These are phyloP conservation scores for Saccharomycopsis fibuligera DNA, from an alignment of 805 yeast genomes.

Conservation along the genomic window DNA sequence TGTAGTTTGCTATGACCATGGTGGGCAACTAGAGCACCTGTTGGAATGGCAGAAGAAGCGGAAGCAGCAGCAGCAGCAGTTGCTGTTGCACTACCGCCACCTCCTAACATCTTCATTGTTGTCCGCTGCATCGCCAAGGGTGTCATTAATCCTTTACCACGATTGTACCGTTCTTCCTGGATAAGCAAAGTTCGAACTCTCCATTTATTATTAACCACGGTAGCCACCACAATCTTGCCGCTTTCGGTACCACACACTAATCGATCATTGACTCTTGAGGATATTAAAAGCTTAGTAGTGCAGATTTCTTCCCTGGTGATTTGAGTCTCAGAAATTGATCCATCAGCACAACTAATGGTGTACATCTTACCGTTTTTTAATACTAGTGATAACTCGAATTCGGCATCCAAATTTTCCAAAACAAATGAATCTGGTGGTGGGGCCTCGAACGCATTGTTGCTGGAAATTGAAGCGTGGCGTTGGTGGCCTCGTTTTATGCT, in stretches of 20 bases:
- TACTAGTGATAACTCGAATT: constrained; percentile 46
- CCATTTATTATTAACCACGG: constrained; percentile 64
- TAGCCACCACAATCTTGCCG: constrained; percentile 52
- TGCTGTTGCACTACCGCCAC: neutral
- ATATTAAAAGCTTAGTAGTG: constrained; percentile 48
- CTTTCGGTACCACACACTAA: constrained; percentile 47
- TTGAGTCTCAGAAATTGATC: constrained; percentile 33
- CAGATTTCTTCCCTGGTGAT: constrained; percentile 32
- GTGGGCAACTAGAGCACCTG: neutral
- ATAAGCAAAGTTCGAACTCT: constrained; percentile 45
- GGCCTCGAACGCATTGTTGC: constrained; percentile 24
- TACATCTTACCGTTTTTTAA: constrained; percentile 44
- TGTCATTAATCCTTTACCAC: constrained; percentile 33
- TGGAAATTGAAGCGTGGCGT: constrained; percentile 22
- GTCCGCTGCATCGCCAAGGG: constrained; percentile 32
- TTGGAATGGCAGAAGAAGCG: neutral
- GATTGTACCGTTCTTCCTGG: constrained; percentile 41
- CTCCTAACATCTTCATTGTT: constrained; percentile 14
- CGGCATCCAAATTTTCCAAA: constrained; percentile 27
- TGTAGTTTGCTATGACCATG: neutral
- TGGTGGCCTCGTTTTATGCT: constrained; percentile 18
- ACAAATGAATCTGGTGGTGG: constrained; percentile 10
- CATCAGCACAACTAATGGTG: constrained; percentile 44
- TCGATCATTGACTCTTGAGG: constrained; percentile 73
- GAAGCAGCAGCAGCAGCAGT: neutral